Evolutionary conservation across 108 stramenopile genomes (phyloP).

Genomic region (Cyclotella sp.): DNA sequence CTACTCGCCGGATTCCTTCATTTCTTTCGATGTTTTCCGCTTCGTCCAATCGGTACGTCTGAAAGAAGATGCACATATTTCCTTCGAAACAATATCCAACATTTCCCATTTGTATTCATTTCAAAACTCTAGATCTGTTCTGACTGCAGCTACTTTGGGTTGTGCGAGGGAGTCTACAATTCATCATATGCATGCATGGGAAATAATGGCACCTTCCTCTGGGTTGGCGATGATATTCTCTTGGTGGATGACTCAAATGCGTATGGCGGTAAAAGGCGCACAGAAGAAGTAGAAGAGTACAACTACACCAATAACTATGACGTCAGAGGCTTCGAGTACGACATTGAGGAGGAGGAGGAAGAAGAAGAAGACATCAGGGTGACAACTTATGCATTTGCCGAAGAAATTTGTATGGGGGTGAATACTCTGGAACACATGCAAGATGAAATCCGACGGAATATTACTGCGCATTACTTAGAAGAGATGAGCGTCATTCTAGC

Average conservation of each 20-base stretch:
- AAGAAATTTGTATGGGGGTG: not conserved
- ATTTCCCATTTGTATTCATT: not conserved
- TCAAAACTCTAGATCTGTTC: not conserved
- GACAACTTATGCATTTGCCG: not conserved
- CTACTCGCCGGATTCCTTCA: constrained; percentile 4
- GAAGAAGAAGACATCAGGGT: not conserved
- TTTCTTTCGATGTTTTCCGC: not conserved
- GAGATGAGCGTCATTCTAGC: not conserved
- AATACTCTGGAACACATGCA: not conserved
- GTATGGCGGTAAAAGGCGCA: not conserved
- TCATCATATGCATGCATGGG: not conserved
- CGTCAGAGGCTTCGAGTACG: not conserved
- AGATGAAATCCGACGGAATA: not conserved
- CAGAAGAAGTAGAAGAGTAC: constrained; percentile 1
- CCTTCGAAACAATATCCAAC: not conserved
- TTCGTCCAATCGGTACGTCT: constrained; percentile 5
- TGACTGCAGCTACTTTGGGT: not conserved
- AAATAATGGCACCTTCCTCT: constrained; percentile 1
- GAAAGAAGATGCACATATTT: not conserved
- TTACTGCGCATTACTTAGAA: not conserved
- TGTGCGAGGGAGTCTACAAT: constrained; percentile 2
- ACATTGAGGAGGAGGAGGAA: not conserved
- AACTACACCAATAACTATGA: not conserved
- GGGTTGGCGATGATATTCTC: not conserved
- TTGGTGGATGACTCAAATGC: not conserved